These are phyloP conservation scores for Taphrina communis DNA, from an alignment of 1,139 yeast species.

Conservation along the genomic window DNA sequence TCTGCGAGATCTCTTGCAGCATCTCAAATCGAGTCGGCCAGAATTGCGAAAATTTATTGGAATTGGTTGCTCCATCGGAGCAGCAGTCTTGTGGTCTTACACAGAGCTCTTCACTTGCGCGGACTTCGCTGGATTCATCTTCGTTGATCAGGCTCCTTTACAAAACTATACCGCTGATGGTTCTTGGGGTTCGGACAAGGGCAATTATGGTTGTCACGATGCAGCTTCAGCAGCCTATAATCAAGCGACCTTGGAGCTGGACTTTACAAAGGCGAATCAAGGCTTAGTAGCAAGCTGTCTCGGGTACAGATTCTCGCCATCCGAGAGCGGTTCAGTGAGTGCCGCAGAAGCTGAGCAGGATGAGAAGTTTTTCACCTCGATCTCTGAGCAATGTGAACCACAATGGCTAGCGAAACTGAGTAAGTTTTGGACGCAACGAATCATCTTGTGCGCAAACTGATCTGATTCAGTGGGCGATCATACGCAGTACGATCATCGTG, in stretches of 20 bases:
- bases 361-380: slow-evolving; percentile 17
- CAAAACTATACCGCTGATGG: slow-evolving; percentile 36
- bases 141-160: slow-evolving; percentile 37
- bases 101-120: slow-evolving; percentile 26
- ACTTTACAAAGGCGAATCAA: slow-evolving; percentile 11
- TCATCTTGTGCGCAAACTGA: not conserved
- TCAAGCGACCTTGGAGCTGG: slow-evolving; percentile 24
- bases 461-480: slow-evolving; percentile 30
- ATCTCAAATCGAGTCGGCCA: slow-evolving; percentile 10
- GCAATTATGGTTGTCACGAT: slow-evolving; percentile 40
- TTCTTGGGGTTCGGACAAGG: slow-evolving; percentile 24
- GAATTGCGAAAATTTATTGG: slow-evolving; percentile 9
- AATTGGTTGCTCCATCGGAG: slow-evolving; percentile 38
- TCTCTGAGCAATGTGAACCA: slow-evolving; percentile 11
- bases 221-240: slow-evolving; percentile 38
- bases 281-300: slow-evolving; percentile 31
- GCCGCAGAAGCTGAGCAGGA: slow-evolving; percentile 9
- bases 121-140: slow-evolving; percentile 27
- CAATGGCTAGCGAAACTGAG: slow-evolving; percentile 38
- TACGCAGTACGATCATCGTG: slow-evolving; percentile 34
- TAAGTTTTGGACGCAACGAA: not conserved
- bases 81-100: slow-evolving; percentile 36
- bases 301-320: slow-evolving; percentile 31
- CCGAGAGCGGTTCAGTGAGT: not conserved
- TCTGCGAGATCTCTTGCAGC: slow-evolving; percentile 16